phyloP scores from a whole-genome alignment of 2,329 filamentous ascomycete genomes.

The Fusarium verrucosum region DNA sequence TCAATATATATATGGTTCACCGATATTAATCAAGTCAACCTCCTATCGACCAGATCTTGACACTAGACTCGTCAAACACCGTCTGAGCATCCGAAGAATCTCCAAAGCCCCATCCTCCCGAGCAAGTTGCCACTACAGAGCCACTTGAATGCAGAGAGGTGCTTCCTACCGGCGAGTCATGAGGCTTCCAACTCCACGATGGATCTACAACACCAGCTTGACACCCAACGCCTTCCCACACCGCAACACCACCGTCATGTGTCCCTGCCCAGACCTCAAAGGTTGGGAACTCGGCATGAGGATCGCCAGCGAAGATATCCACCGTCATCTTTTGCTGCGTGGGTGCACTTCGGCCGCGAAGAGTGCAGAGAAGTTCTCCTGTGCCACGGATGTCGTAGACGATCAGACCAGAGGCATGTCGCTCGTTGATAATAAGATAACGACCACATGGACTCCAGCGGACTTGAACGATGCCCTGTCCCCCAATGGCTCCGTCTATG shows the following conservation, averaged over 20 bases:
- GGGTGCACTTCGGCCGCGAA: conserved; percentile 59
- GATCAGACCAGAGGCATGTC: conserved; percentile 63
- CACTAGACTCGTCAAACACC: conserved; percentile 41
- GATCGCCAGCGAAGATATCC: conserved; percentile 61
- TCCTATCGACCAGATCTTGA: conserved; percentile 43
- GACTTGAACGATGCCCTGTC: conserved; percentile 70
- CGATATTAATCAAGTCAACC: conserved; percentile 3
- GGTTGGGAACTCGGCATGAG: conserved; percentile 47
- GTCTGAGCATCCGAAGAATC: conserved; percentile 2
- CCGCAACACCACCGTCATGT: conserved; percentile 61
- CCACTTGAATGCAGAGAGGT: conserved; percentile 63
- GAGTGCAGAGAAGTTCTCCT: conserved; percentile 63
- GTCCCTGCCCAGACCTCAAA: conserved; percentile 73
- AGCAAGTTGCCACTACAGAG: conserved; percentile 65
- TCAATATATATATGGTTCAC: background rate
- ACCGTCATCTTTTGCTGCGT: conserved; percentile 66
- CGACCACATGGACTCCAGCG: conserved; percentile 70
- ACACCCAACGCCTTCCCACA: conserved; percentile 67
- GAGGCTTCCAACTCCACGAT: conserved; percentile 61
- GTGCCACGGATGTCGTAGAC: conserved; percentile 71
- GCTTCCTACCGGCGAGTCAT: conserved; percentile 59
- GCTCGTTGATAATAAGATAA: conserved; percentile 70
- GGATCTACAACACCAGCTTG: conserved; percentile 55
- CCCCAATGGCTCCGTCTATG: conserved; percentile 66
- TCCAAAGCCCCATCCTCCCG: conserved; percentile 59